phyloP scores from a whole-genome alignment of 1,139 yeast genomes.

The Geotrichum fermentans region DNA sequence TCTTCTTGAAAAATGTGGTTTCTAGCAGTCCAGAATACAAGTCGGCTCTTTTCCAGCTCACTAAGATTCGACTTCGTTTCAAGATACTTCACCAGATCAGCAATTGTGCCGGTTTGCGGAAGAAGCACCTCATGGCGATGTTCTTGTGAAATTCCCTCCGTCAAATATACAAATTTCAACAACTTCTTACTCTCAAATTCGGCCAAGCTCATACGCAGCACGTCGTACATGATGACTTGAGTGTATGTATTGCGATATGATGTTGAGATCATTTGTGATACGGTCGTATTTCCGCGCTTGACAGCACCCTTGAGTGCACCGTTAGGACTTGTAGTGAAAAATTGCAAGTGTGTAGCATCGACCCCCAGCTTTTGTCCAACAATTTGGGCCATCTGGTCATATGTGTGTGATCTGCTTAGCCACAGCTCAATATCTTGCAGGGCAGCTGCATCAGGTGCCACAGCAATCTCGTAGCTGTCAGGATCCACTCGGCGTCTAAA shows the following conservation, averaged over 20 bases:
- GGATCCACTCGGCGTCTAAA: conserved; percentile 48
- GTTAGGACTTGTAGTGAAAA: conserved; percentile 41
- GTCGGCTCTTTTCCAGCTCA: conserved; percentile 45
- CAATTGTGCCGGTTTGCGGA: conserved; percentile 51
- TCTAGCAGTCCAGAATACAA: conserved; percentile 56
- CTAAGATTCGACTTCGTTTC: conserved; percentile 53
- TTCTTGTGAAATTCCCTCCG: conserved; percentile 41
- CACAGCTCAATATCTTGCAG: conserved; percentile 53
- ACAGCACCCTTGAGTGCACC: conserved; percentile 40
- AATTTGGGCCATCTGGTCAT: conserved; percentile 54
- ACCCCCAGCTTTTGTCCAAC: conserved; percentile 53
- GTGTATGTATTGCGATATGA: conserved; percentile 34
- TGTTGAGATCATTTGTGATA: conserved; percentile 44
- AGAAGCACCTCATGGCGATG: conserved; percentile 68
- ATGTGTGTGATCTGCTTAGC: conserved; percentile 59
- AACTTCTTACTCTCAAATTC: conserved; percentile 75
- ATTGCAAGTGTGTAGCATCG: conserved; percentile 59
- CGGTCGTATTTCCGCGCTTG: conserved; percentile 28
- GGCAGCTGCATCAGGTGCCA: conserved; percentile 44
- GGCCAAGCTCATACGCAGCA: conserved; percentile 64
- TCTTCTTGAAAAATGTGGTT: conserved; percentile 28
- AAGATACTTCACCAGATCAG: conserved; percentile 54
- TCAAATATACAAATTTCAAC: conserved; percentile 43
- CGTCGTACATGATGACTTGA: conserved; percentile 51
- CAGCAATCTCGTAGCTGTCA: conserved; percentile 19